These are phyloP conservation scores for Rutstroemia sp. DNA, from an alignment of 2,329 filamentous ascomycete genomes.

Conservation along the genomic window DNA sequence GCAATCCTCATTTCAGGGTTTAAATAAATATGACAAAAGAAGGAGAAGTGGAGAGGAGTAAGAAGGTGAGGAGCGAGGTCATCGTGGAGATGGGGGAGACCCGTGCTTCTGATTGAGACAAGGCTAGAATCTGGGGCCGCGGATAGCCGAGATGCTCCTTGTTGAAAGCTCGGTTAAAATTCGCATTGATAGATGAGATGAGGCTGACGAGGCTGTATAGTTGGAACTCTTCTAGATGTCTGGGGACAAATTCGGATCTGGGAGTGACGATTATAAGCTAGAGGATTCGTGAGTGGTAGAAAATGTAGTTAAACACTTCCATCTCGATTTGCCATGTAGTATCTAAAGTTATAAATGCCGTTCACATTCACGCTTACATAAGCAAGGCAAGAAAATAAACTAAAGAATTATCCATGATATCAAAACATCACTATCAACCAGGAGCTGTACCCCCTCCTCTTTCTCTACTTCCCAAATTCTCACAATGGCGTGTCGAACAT, in stretches of 20 bases:
- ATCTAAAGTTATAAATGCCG: too few relatives aligned
- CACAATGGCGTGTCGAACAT: conserved; percentile 21
- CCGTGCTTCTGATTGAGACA: background rate
- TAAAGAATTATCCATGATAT: background rate
- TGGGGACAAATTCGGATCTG: too few relatives aligned
- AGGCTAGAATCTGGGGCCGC: conserved; percentile 8
- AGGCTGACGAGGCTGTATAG: background rate
- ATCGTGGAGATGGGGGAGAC: background rate
- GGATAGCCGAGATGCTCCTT: background rate
- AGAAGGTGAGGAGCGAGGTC: background rate
- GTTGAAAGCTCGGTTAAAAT: background rate
- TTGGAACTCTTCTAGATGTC: too few relatives aligned
- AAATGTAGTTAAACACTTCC: too few relatives aligned
- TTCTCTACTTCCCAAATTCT: background rate
- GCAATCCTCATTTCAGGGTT: too few relatives aligned
- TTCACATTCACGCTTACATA: background rate
- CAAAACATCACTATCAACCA: too few relatives aligned
- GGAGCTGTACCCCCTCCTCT: background rate
- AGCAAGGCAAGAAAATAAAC: background rate
- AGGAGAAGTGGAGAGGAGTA: background rate
- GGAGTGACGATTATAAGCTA: too few relatives aligned
- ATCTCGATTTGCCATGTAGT: too few relatives aligned
- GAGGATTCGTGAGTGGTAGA: too few relatives aligned
- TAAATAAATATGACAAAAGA: background rate
- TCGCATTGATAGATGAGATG: background rate